Base-by-base conservation (phyloP, 2,329 filamentous ascomycete species). In the Madurella fahalii region DNA sequence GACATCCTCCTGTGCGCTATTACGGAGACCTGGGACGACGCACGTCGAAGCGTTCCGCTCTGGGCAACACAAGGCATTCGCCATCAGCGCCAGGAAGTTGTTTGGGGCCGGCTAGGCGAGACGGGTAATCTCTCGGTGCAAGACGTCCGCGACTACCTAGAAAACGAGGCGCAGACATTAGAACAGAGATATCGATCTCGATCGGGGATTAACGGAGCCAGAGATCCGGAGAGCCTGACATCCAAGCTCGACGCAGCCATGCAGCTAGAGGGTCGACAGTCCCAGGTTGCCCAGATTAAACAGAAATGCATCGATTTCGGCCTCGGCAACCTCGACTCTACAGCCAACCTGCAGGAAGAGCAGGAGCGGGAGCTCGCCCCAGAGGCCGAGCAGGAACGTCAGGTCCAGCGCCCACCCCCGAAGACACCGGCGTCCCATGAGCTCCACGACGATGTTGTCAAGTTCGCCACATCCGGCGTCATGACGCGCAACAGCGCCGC, bases 301-400 rank as follows among this genome's bases (percentile, higher is more conserved):
- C 39, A 58, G 2, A 71, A 71, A 25, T 77, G 74, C 53, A 47
- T 57, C 1, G 64, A 74, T 11, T 74, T 77, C 50, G 65, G 64
- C 1, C 58, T 67, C 2, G 40, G 59, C 0, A 59, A 67, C 2
- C 61, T 74, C 25, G 59, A 65, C 1, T 62, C 71, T 0, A 41
- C 44, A 18, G 32, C 32, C n/a, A 32, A 30, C 2, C 48, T 87
- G 0, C 70, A 80, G 2, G 84, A 89, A 61, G 86, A 90, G 54
- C 84, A 89, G 59, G 86, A 90, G 63, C 75, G 85, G 0, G 86
- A 89, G 58, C 70, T 90, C 0, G 74, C 81, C 0, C 83, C 82
- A 0, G 85, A 90, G 57, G 75, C 81, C 1, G 82, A 89, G 59
- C 69, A 78, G 25, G 82, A 89, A 61, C 70, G 75, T 1, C 70